phyloP scores from a whole-genome alignment of 2,329 filamentous ascomycete genomes.

The Trichophyton schoenleinii region DNA sequence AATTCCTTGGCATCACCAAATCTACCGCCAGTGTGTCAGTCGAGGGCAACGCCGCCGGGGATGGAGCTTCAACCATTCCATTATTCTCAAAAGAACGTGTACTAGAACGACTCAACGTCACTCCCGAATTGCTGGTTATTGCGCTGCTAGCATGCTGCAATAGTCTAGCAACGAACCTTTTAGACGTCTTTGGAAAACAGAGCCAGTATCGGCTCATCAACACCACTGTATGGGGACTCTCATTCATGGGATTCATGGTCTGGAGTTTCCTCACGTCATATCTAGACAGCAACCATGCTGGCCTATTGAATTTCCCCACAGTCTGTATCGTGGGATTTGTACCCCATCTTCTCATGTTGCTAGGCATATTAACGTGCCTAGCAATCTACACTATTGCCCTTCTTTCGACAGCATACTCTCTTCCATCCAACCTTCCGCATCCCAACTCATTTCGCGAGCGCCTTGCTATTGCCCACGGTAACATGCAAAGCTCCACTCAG shows the following conservation, averaged over 20 bases:
- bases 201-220: slow-evolving; percentile 68
- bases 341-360: slow-evolving; percentile 75
- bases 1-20: slow-evolving; percentile 45
- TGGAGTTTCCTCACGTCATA: slow-evolving; percentile 53
- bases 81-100: slow-evolving; percentile 42
- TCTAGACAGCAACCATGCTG: slow-evolving; percentile 36
- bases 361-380: slow-evolving; percentile 63
- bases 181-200: slow-evolving; percentile 72
- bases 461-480: slow-evolving; percentile 60
- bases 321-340: slow-evolving; percentile 93
- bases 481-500: slow-evolving; percentile 85
- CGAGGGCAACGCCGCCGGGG: slow-evolving; percentile 25
- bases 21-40: slow-evolving; percentile 23
- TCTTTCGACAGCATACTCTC: slow-evolving; percentile 57
- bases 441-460: slow-evolving; percentile 45
- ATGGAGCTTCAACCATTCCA: slow-evolving; percentile 25
- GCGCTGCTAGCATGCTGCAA: slow-evolving; percentile 81
- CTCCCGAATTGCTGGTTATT: slow-evolving; percentile 77
- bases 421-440: slow-evolving; percentile 40
- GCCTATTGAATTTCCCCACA: slow-evolving; percentile 75
- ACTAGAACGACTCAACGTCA: slow-evolving; percentile 69
- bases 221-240: slow-evolving; percentile 78
- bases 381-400: slow-evolving; percentile 68
- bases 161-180: slow-evolving; percentile 68
- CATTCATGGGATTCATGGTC: slow-evolving; percentile 75